Base-by-base conservation (phyloP, 345 rosid species). In the Linum tenue region DNA sequence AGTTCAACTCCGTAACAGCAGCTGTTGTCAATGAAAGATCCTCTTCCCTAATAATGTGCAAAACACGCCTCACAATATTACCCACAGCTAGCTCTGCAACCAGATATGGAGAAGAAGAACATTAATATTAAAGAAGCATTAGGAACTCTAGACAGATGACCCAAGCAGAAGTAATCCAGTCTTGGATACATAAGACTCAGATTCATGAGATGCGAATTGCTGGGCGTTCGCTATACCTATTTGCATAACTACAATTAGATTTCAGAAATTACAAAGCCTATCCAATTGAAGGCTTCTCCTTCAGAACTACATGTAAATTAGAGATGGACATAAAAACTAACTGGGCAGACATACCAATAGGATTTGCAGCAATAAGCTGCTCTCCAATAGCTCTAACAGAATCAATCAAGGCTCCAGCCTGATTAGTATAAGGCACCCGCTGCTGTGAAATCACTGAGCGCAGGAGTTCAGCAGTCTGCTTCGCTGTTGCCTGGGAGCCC, bases 11-110 rank as follows among this genome's bases (percentile, higher is more conserved):
- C 69, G 73, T 83, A 73, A 91, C 73, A n/a, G 97, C 89, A 74
- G 83, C 96, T 3, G 89, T 81, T 3, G 87, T 70, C 57, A 89
- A 76, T 55, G 97, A 84, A 40, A 91, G 84, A 80, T 95, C 94
- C 78, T 91, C 99, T 76, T 95, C 99, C 73, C 97, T 83, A 66
- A 91, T 87, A 56, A 91, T 95, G 77, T 95, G 90, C 82, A 95
- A 82, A 77, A 87, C 89, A 63, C 96, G 91, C 76, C 97, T 85
- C 72, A 95, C 97, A 61, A 91, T 85, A 74, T 91, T 91, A 37
- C 99, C 99, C 64, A 95, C 97, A 31, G 96, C 95, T 81, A 95
- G 87, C 90, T 95, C 99, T 95, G 85, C 89, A 80, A 73, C 59
- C 64, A 73, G 22, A 67, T 35, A 4, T 6, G 10, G 3, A 57